These are phyloP conservation scores for Psilocybe cubensis DNA, from an alignment of 768 basidiomycete genomes.

Conservation along the genomic window DNA sequence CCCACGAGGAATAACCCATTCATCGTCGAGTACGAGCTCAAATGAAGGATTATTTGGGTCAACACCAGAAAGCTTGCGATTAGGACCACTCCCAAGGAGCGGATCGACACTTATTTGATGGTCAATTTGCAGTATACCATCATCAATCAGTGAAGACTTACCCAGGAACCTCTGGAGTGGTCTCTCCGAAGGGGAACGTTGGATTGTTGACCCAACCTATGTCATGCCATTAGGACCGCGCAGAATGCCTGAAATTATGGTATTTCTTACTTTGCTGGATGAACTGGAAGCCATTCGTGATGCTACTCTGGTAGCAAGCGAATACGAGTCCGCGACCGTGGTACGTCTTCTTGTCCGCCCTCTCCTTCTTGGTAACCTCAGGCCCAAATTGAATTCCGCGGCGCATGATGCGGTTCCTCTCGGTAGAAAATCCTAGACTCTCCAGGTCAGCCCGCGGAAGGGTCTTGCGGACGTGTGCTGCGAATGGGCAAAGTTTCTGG, in stretches of 20 bases:
- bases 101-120: conserved; percentile 17
- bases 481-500: conserved; percentile 47
- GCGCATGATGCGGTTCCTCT: conserved; percentile 43
- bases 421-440: conserved; percentile 24
- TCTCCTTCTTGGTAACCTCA: conserved; percentile 45
- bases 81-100: conserved; percentile 18
- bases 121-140: background rate
- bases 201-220: conserved; percentile 39
- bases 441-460: conserved; percentile 47
- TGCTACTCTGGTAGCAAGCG: conserved; percentile 43
- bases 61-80: conserved; percentile 33
- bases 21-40: conserved; percentile 29
- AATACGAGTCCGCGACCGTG: conserved; percentile 55
- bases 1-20: conserved; percentile 46
- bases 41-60: conserved; percentile 49
- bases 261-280: conserved; percentile 35
- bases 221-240: conserved; percentile 1
- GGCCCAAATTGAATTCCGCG: conserved; percentile 55
- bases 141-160: conserved; percentile 13
- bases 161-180: conserved; percentile 31
- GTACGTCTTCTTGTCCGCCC: conserved; percentile 34
- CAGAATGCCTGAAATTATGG: background rate
- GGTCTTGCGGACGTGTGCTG: conserved; percentile 49
- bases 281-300: conserved; percentile 42
- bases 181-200: conserved; percentile 33